A percentile compares a stretch with the other conserved stretches of the same genome.
Conservation (phyloP, 192 early-diverging fungal genomes). For the Radiomyces spectabilis region DNA sequence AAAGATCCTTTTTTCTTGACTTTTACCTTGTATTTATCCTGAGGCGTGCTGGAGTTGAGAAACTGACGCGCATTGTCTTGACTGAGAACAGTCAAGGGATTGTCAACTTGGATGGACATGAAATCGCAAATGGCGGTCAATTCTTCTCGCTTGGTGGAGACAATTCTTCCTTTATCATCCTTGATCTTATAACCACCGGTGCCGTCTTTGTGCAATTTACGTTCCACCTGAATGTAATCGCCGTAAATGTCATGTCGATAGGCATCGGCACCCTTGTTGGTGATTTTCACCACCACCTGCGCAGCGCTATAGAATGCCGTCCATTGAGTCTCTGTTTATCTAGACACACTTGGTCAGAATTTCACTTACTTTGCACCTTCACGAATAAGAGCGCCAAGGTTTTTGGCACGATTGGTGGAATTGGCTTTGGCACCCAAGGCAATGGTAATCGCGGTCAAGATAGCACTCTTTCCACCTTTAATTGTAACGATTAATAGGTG, state of each 20-base stretch:
- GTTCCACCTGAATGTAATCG: conserved; percentile 74
- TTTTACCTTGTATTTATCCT: conserved; percentile 78
- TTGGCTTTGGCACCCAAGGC: conserved; percentile 89
- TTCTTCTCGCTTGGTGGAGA: conserved; percentile 81
- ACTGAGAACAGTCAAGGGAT: conserved; percentile 88
- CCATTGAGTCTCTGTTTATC: too few relatives aligned
- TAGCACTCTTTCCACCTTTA: conserved; percentile 96
- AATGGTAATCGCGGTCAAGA: conserved; percentile 84
- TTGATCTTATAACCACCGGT: conserved; percentile 74
- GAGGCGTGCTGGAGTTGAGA: conserved; percentile 66
- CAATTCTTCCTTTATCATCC: conserved; percentile 46
- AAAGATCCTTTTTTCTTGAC: neutral
- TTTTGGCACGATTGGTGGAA: conserved; percentile 78
- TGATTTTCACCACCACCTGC: conserved; percentile 61
- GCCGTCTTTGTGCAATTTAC: conserved; percentile 59
- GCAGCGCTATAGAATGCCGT: too few relatives aligned
- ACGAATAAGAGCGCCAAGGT: conserved; percentile 70
- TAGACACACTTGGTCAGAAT: too few relatives aligned
- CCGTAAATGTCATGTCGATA: conserved; percentile 79
- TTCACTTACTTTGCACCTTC: conserved; percentile 63
- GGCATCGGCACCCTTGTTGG: conserved; percentile 81
- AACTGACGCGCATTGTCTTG: conserved; percentile 93
- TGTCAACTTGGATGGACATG: conserved; percentile 87
- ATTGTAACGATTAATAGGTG: too few relatives aligned
- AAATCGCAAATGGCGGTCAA: conserved; percentile 78